Conservation (phyloP, 2,329 filamentous ascomycete genomes). For the Claviceps purpurea region DNA sequence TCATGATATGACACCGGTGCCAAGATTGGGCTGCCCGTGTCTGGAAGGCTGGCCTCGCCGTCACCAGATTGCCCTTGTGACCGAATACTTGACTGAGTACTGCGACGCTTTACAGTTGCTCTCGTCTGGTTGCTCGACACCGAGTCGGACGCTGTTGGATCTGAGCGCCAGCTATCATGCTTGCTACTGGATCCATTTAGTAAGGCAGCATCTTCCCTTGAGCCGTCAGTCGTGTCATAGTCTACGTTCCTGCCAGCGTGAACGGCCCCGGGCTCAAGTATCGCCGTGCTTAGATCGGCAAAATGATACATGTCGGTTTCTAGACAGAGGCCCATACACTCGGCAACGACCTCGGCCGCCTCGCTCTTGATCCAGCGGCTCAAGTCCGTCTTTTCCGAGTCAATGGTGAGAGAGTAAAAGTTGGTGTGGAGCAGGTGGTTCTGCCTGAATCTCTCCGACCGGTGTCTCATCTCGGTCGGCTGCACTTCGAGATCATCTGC, state of each 20-base stretch:
- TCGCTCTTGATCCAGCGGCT: constrained; percentile 71
- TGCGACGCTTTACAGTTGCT: constrained; percentile 22
- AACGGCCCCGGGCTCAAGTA: constrained; percentile 9
- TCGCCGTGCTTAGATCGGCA: constrained; percentile 9
- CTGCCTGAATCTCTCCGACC: constrained; percentile 61
- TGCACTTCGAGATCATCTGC: constrained; percentile 67
- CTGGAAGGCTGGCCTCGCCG: constrained; percentile 21
- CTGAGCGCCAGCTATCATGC: constrained; percentile 37
- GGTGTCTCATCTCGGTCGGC: constrained; percentile 60
- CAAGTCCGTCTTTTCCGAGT: constrained; percentile 65
- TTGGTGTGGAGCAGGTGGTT: constrained; percentile 71
- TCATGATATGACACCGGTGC: constrained; percentile 35
- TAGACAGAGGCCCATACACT: constrained; percentile 58
- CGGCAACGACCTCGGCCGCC: constrained; percentile 64
- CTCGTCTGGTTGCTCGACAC: constrained; percentile 24
- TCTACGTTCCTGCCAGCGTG: constrained; percentile 11
- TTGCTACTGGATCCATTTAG: constrained; percentile 24
- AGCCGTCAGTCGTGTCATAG: constrained; percentile 19
- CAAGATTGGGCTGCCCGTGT: constrained; percentile 49
- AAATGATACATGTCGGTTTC: constrained; percentile 15
- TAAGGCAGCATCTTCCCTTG: constrained; percentile 24
- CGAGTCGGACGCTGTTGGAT: constrained; percentile 35
- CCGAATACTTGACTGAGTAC: constrained; percentile 38
- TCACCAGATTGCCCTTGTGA: constrained; percentile 35
- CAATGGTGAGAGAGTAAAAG: constrained; percentile 66